Conservation (phyloP, 2,329 filamentous ascomycete species). For the Talaromyces marneffei region DNA sequence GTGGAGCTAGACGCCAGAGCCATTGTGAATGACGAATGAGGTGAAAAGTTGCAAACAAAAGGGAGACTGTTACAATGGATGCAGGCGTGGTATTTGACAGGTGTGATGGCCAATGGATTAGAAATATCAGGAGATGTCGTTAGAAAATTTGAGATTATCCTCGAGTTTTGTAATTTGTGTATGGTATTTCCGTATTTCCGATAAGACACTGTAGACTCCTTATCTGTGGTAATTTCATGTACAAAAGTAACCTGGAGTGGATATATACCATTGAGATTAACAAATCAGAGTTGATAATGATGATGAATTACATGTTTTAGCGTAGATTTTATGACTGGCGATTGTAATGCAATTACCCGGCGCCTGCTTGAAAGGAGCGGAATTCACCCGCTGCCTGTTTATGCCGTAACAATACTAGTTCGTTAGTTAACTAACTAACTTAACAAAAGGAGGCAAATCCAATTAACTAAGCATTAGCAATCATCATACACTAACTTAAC, state of each 20-base stretch:
- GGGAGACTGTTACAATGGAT: neutral
- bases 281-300: neutral
- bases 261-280: neutral
- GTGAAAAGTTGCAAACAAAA: neutral
- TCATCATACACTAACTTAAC: too few relatives aligned
- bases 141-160: neutral
- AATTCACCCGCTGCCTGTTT: neutral
- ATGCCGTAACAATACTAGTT: too few relatives aligned
- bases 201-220: neutral
- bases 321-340: neutral
- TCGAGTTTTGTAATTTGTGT: neutral
- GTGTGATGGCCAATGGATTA: neutral
- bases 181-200: neutral
- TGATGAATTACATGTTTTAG: neutral
- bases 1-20: neutral
- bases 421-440: too few relatives aligned
- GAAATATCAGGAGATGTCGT: neutral
- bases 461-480: neutral
- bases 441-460: too few relatives aligned
- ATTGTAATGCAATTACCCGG: neutral
- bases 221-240: neutral
- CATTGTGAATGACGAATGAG: neutral
- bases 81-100: neutral
- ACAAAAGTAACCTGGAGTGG: neutral
- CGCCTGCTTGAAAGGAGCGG: neutral